Evolutionary conservation across 2,329 filamentous ascomycete species (phyloP).

Genomic region (Penicillium paneum): DNA sequence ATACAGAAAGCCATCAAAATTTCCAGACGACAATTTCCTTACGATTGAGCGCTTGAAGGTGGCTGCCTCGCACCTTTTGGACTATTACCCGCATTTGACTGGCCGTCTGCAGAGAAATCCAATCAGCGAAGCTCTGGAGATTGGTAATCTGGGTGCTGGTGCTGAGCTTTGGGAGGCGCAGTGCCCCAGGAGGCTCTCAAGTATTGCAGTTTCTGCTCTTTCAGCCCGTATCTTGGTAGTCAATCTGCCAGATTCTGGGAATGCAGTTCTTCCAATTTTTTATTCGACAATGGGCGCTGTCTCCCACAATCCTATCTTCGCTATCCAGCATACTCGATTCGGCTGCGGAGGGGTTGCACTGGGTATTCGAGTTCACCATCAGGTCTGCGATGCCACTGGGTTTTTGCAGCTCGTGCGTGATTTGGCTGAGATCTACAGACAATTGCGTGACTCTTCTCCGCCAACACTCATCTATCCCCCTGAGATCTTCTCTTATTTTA

Average conservation of each 20-base stretch:
- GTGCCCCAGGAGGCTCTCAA: background rate
- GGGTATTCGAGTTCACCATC: constrained; percentile 5
- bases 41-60: background rate
- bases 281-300: background rate
- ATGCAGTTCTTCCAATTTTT: constrained; percentile 1
- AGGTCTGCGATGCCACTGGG: constrained; percentile 5
- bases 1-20: background rate
- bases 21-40: background rate
- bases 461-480: background rate
- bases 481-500: background rate
- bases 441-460: background rate
- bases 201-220: background rate
- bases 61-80: background rate
- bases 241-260: background rate
- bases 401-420: constrained; percentile 1
- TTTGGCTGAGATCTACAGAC: constrained; percentile 3
- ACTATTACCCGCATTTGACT: constrained; percentile 8
- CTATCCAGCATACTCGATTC: constrained; percentile 6
- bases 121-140: background rate
- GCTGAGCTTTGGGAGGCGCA: constrained; percentile 4
- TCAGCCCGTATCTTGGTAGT: background rate
- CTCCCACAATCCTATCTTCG: constrained; percentile 1
- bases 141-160: background rate
- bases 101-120: background rate
- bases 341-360: constrained; percentile 5